Conservation (phyloP, 2,329 filamentous ascomycete species). For the Colletotrichum spaethianum region DNA sequence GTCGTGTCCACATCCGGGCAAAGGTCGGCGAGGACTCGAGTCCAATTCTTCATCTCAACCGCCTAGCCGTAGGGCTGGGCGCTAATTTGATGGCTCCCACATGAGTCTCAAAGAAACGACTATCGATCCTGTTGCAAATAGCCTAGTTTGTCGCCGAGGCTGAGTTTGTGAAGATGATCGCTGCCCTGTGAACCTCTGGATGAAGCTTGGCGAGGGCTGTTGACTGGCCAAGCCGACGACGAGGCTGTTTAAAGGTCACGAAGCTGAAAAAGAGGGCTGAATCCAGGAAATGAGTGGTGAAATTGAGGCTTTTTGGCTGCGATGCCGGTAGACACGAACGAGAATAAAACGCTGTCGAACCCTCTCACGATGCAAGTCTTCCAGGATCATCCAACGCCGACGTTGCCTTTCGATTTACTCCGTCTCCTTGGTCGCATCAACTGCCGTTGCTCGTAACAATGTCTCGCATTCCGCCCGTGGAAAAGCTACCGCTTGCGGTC, state of each 20-base stretch:
- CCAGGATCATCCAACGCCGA: background rate
- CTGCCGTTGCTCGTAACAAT: conserved; percentile 44
- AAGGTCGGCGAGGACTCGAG: background rate
- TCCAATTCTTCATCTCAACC: too few relatives aligned
- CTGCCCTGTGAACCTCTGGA: background rate
- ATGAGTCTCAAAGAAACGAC: conserved; percentile 17
- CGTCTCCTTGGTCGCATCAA: background rate
- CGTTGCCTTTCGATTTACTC: background rate
- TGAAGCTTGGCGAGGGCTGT: conserved; percentile 8
- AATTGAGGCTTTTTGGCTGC: background rate
- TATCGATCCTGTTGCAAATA: background rate
- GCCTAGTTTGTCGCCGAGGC: conserved; percentile 11
- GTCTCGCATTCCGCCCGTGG: conserved; percentile 60
- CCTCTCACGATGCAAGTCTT: background rate
- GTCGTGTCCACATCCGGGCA: conserved; percentile 25
- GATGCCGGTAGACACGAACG: background rate
- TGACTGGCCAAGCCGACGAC: conserved; percentile 18
- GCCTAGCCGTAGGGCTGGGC: conserved; percentile 3
- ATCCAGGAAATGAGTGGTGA: background rate
- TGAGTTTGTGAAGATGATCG: background rate
- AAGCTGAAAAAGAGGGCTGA: conserved; percentile 18
- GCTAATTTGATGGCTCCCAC: conserved; percentile 16
- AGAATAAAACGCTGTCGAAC: conserved; percentile 6
- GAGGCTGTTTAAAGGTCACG: conserved; percentile 6
- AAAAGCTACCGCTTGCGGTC: conserved; percentile 65